Conservation (phyloP, 2,329 filamentous ascomycete species). For the Aspergillus hiratsukae region DNA sequence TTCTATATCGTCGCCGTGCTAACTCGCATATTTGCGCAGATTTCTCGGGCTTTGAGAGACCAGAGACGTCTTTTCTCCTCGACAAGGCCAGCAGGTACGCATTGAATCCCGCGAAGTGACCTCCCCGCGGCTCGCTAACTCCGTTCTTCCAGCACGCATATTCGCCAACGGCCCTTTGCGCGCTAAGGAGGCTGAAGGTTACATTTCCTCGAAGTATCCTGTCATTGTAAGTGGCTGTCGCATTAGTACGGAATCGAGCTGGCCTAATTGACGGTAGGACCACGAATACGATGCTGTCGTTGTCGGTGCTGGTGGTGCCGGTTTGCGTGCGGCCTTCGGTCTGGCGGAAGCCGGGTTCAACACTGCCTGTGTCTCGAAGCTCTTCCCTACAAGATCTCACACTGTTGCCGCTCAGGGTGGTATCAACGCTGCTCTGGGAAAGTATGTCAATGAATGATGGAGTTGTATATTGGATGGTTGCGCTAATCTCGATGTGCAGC, state of each 20-base stretch:
- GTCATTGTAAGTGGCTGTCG: slow-evolving; percentile 67
- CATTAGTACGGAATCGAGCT: neutral
- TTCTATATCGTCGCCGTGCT: slow-evolving; percentile 16
- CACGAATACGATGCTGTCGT: slow-evolving; percentile 99
- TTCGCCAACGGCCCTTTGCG: slow-evolving; percentile 80
- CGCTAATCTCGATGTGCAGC: slow-evolving; percentile 47
- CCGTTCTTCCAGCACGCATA: slow-evolving; percentile 62
- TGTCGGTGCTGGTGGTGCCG: slow-evolving; percentile 61
- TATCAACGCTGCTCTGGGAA: slow-evolving; percentile 49
- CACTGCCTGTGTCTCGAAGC: slow-evolving; percentile 61
- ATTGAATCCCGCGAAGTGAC: slow-evolving; percentile 18
- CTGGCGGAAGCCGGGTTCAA: slow-evolving; percentile 61
- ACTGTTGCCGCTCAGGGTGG: slow-evolving; percentile 65
- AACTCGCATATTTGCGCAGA: slow-evolving; percentile 43
- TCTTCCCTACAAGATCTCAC: slow-evolving; percentile 61
- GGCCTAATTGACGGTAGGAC: slow-evolving; percentile 54
- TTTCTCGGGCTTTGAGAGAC: slow-evolving; percentile 59
- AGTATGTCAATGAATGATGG: slow-evolving; percentile 25
- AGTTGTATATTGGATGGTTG: slow-evolving; percentile 1
- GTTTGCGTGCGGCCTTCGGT: slow-evolving; percentile 60
- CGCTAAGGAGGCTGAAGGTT: slow-evolving; percentile 87
- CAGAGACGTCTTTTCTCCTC: slow-evolving; percentile 80
- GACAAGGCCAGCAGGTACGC: slow-evolving; percentile 71
- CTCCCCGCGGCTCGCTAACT: slow-evolving; percentile 19
- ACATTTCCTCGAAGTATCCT: slow-evolving; percentile 84